Base-by-base conservation (phyloP, 2,329 filamentous ascomycete species). In the Colletotrichum coccodes region DNA sequence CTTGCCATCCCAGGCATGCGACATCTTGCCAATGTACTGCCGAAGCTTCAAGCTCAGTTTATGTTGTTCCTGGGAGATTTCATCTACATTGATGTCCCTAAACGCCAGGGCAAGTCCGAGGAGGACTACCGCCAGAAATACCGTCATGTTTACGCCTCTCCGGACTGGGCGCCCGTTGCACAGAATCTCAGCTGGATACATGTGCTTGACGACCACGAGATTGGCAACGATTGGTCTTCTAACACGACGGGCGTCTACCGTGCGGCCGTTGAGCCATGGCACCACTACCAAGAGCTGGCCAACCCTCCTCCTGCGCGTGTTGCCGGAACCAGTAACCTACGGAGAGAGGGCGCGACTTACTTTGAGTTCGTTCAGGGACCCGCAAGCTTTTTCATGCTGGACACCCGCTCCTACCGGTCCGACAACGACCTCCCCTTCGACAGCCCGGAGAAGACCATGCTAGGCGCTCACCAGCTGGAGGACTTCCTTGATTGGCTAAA, bases 121-220 rank as follows among this genome's bases (percentile, higher is more conserved):
- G 90, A 93, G 61, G 90, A 94, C 75, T 99, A 98, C 78, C 89
- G 95, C 57, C 90, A 94, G 76, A 94, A 98, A 77, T 99, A 99
- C 77, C 91, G 95, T 23, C 94, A 97, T 74, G 91, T 98, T n/a
- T 99, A 99, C 76, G 92, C 94, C 0, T 97, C 95, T 3, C 95
- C 95, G 0, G 95, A 97, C 72, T 99, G 96, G 96, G 85, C 88
- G 1, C 83, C 89, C 0, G 90, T 93, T 12, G 90, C 90, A 1
- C 86, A 92, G 73, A 91, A 94, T 63, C 84, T 98, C n/a, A 97
- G 95, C 74, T 99, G 96, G 96, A 94, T 98, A 50, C 96, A 99
- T 76, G 95, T 97, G 2, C 88, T 98, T 7, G 96, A 99, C 76
- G 96, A 99, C 77, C 96, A 99, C 75, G 96, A 99, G 77, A 98